Evolutionary conservation across 306 rosid genomes (phyloP).

Genomic region (Trifolium dubium): DNA sequence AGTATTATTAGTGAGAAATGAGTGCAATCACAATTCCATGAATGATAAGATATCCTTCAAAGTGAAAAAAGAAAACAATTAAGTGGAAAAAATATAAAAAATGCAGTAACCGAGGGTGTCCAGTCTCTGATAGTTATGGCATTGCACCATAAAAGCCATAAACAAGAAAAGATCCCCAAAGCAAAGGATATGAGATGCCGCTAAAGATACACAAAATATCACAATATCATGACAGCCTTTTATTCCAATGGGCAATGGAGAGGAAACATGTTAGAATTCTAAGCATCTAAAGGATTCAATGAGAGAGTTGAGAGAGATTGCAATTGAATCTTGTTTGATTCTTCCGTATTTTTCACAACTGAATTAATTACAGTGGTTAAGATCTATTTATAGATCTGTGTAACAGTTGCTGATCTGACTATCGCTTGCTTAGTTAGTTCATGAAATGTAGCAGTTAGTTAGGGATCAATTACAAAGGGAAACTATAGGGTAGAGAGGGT

Average conservation of each 20-base stretch:
- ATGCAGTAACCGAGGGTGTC: not conserved
- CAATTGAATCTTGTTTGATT: not conserved
- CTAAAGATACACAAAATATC: conserved; percentile 31
- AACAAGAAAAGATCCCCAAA: conserved; percentile 31
- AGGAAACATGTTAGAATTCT: conserved; percentile 3
- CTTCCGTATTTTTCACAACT: not conserved
- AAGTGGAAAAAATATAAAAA: not conserved
- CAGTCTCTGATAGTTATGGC: conserved; percentile 16
- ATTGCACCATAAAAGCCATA: conserved; percentile 29
- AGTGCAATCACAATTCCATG: conserved; percentile 30
- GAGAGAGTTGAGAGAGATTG: not conserved
- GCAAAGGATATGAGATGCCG: conserved; percentile 18
- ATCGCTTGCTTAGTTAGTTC: no score
- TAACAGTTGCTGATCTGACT: not conserved
- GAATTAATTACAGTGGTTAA: not conserved
- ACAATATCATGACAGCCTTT: conserved; percentile 23
- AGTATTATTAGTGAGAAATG: conserved; percentile 4
- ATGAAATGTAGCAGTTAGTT: no score
- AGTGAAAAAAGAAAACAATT: conserved; percentile 1
- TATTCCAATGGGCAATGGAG: conserved; percentile 29
- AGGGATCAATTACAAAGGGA: not conserved
- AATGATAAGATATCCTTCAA: conserved; percentile 19
- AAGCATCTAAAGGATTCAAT: not conserved
- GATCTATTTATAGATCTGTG: not conserved
- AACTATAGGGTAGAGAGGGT: not conserved